These are phyloP conservation scores for Mimosa pudica DNA, from an alignment of 306 rosid genomes.

Conservation along the genomic window DNA sequence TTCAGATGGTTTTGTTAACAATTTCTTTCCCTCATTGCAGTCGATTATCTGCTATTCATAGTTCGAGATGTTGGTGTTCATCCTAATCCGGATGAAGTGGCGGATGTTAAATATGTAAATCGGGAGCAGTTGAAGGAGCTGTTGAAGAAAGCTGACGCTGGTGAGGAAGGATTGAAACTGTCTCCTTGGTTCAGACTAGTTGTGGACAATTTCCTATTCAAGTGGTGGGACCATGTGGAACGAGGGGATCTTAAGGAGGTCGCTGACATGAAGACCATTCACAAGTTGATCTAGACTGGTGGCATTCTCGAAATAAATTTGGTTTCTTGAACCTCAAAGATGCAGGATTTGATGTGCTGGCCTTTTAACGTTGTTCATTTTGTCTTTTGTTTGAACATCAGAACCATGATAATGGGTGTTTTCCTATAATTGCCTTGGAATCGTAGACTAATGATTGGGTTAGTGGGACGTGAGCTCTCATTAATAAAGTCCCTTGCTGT, in stretches of 20 bases:
- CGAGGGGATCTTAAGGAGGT: slow-evolving; percentile 66
- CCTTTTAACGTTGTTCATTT: not conserved
- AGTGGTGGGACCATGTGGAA: slow-evolving; percentile 98
- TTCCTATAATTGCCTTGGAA: slow-evolving; percentile 8
- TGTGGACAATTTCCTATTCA: slow-evolving; percentile 93
- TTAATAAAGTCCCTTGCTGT: not conserved
- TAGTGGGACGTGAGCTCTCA: slow-evolving; percentile 3
- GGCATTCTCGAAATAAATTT: slow-evolving; percentile 41
- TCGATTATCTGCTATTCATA: slow-evolving; percentile 90
- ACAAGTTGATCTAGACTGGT: slow-evolving; percentile 61
- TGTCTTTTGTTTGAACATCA: slow-evolving; percentile 12
- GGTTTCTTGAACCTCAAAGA: slow-evolving; percentile 1
- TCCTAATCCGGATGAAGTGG: slow-evolving; percentile 97
- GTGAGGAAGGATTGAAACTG: slow-evolving; percentile 92
- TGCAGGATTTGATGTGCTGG: slow-evolving; percentile 10
- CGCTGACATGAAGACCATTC: slow-evolving; percentile 88
- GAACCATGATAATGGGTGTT: slow-evolving; percentile 19
- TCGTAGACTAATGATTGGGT: slow-evolving; percentile 1
- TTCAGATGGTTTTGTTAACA: slow-evolving; percentile 24
- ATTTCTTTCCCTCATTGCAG: slow-evolving; percentile 54
- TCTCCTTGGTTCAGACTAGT: slow-evolving; percentile 99
- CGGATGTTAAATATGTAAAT: slow-evolving; percentile 74
- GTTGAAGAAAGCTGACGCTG: slow-evolving; percentile 89
- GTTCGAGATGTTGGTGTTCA: slow-evolving; percentile 72
- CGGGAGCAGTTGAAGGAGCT: slow-evolving; percentile 86